Base-by-base conservation (phyloP, 2,329 filamentous ascomycete species). In the Paraphaeosphaeria sporulosa region DNA sequence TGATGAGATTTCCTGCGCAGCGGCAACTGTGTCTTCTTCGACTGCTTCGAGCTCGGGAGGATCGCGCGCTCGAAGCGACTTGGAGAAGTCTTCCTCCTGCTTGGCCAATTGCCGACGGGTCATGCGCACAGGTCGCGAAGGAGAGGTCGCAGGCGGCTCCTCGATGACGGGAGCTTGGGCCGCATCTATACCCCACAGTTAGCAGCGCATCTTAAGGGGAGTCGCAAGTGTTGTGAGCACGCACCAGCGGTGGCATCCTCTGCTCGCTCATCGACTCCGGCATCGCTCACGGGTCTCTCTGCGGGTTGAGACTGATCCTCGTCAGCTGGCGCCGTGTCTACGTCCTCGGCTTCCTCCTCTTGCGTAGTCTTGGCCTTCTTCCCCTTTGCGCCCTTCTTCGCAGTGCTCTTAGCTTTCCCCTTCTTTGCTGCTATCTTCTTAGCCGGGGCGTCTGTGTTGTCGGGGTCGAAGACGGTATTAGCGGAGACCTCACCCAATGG, bases 401-500 rank as follows among this genome's bases (percentile, higher is more conserved):
- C 67, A 42, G 64, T 68, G 30, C 64, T 71, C 59, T 73, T 76
- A 12, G 64, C 64, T 58, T 74, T 76, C 56, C 59, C 55, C 63
- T 73, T 76, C 62, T 71, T 77, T 32, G 70, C 62, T 8, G 69
- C 62, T 60, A 76, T 76, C 55, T 74, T 70, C 54, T 69, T 65
- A 42, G 66, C 60, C 12, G 65, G 61, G 7, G 71, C 60, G 48
- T 73, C 63, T 25, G 68, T 64, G 36, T 61, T 23, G n/a, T 54
- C 56, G 30, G 59, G 63, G 51, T 73, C 64, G 42, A 67, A 59
- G 51, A 69, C 58, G 36, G 65, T 55, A 59, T 76, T 82, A 17
- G 72, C 69, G 23, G 77, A 75, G n/a, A 82, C 75, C 44, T 81
- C 78, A 56, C 75, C 74, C 49, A 82, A 67, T 25, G 77, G 74